Conservation (phyloP, 768 basidiomycete species). For the Phallus indusiatus region DNA sequence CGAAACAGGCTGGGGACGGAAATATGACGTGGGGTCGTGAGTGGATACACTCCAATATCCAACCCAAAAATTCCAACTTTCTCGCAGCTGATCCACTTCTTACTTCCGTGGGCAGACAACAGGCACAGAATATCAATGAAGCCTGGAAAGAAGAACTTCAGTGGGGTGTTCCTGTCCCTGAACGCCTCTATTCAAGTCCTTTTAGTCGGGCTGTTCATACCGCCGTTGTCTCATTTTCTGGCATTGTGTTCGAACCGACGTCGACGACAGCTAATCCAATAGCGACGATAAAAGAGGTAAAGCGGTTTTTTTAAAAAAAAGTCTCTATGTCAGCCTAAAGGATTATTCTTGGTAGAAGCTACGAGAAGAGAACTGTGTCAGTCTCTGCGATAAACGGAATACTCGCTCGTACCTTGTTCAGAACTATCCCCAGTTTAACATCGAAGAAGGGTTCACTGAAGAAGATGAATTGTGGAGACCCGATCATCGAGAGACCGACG, state of each 20-base stretch:
- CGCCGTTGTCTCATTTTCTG: conserved; percentile 40
- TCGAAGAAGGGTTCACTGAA: conserved; percentile 53
- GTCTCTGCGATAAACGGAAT: conserved; percentile 62
- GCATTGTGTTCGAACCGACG: conserved; percentile 17
- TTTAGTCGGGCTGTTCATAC: conserved; percentile 55
- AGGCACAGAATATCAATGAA: conserved; percentile 37
- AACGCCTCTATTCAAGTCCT: conserved; percentile 52
- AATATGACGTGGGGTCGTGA: conserved; percentile 66
- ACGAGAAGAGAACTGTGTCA: conserved; percentile 56
- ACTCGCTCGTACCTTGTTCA: conserved; percentile 36
- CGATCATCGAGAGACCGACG: conserved; percentile 42
- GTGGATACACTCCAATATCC: conserved; percentile 19
- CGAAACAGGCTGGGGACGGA: conserved; percentile 53
- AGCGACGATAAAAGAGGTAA: conserved; percentile 44
- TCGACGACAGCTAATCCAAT: conserved; percentile 15
- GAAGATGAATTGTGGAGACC: conserved; percentile 53
- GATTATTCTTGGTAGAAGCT: conserved; percentile 35
- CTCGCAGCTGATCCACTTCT: conserved; percentile 54
- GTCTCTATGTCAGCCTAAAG: background rate
- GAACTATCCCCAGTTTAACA: conserved; percentile 40
- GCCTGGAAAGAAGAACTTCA: conserved; percentile 42
- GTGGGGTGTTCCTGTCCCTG: conserved; percentile 38
- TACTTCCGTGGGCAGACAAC: conserved; percentile 45
- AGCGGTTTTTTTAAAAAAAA: no score
- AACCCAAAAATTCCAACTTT: background rate